Evolutionary conservation across 441 rosid genomes (phyloP).

Genomic region (Pelargonium cotyledonis): DNA sequence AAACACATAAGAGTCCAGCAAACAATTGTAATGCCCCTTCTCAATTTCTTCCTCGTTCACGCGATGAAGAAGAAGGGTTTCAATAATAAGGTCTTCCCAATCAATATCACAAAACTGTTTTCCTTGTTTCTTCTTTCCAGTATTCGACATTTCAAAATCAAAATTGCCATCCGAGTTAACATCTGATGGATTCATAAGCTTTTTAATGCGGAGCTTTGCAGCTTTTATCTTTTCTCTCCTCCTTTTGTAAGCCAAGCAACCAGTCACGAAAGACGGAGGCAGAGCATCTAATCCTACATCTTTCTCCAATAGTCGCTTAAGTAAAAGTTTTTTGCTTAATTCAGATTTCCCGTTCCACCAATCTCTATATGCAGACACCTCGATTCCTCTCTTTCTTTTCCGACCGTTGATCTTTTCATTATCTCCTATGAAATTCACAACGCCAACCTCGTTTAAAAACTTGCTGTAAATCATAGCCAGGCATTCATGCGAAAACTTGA

Average conservation of each 20-base stretch:
- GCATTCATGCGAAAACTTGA: slow-evolving; percentile 45
- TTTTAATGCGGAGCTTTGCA: slow-evolving; percentile 54
- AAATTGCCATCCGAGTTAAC: slow-evolving; percentile 13
- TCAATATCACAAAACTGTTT: slow-evolving; percentile 37
- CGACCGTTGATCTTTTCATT: slow-evolving; percentile 19
- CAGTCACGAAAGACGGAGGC: slow-evolving; percentile 69
- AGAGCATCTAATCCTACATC: slow-evolving; percentile 57
- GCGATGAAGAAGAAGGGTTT: slow-evolving; percentile 61
- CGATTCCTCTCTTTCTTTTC: slow-evolving; percentile 20
- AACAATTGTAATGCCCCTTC: slow-evolving; percentile 67
- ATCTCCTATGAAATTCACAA: slow-evolving; percentile 12
- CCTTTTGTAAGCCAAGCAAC: slow-evolving; percentile 36
- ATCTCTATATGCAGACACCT: slow-evolving; percentile 29
- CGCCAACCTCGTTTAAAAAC: slow-evolving; percentile 27
- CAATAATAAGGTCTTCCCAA: slow-evolving; percentile 84
- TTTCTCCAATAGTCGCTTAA: slow-evolving; percentile 62
- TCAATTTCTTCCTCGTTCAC: slow-evolving; percentile 79
- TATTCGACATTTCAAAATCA: slow-evolving; percentile 9
- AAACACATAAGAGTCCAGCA: slow-evolving; percentile 66
- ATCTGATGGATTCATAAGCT: slow-evolving; percentile 40
- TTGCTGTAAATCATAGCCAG: slow-evolving; percentile 41
- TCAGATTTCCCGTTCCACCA: slow-evolving; percentile 87
- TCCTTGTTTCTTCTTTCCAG: slow-evolving; percentile 44
- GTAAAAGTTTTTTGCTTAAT: slow-evolving; percentile 59
- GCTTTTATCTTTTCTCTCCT: slow-evolving; percentile 60